Base-by-base conservation (phyloP, 2,329 filamentous ascomycete genomes). In the Tolypocladium album region DNA sequence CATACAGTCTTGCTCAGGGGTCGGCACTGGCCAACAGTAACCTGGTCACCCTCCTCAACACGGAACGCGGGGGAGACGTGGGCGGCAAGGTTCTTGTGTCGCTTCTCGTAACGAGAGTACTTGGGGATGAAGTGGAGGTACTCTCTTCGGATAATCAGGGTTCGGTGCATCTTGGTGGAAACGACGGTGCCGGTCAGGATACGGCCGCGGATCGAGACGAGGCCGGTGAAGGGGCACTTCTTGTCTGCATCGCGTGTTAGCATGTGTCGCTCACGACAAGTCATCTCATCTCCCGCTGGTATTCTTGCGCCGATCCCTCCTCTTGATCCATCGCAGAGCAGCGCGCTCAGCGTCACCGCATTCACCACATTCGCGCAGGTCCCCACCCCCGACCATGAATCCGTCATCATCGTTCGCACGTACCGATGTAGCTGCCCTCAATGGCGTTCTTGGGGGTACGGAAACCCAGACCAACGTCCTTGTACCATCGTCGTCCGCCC, bases 101-200 rank as follows among this genome's bases (percentile, higher is more conserved):
- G 88, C 89, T 97, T 97, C 91, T 99, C 95, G 82, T 99, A 99
- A 88, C 94, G 90, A 78, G 90, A 86, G 88, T 99, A 99, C 86
- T 99, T 99, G 81, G 92, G 92, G 78, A 99, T 89, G 84, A 90
- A 99, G 86, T 99, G 94, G 66, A 99, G 91, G 87, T 99, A 99
- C 87, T 99, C 94, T 82, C 94, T 89, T 80, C 94, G 94, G 86
- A 99, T 95, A 83, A 99, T 89, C 78, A 97, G 83, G 74, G 94
- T 99, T 82, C 94, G 90, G 90, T 99, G 94, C 94, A 99, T 99
- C 90, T 99, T 99, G 82, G 94, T 99, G 74, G 93, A 97, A 76
- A 97, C 89, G 76, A 99, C 94, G 77, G 92, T 97, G 76, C 94
- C 94, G 78, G 93, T 97, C 71, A 99, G 86, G 87, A 99, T 99